These are phyloP conservation scores for Myxozyma vanderwaltii DNA, from an alignment of 805 yeast genomes.

Conservation along the genomic window DNA sequence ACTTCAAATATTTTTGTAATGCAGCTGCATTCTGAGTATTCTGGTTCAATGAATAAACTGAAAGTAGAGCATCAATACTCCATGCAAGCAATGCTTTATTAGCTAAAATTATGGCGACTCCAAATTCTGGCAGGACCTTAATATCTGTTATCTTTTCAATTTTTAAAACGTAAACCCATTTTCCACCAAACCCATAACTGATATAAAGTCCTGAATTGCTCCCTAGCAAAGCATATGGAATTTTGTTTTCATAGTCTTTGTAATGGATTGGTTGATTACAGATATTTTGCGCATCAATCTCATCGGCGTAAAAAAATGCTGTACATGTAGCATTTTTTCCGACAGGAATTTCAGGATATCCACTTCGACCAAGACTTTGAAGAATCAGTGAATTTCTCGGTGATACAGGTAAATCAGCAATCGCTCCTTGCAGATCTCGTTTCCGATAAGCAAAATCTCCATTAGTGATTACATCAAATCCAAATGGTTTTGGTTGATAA, in stretches of 20 bases:
- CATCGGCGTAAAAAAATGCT: conserved; percentile 50
- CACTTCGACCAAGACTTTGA: background rate
- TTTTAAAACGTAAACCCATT: conserved; percentile 63
- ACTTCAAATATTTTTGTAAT: background rate
- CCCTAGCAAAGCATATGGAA: conserved; percentile 53
- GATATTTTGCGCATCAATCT: conserved; percentile 43
- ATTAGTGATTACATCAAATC: conserved; percentile 56
- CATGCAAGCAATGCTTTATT: conserved; percentile 54
- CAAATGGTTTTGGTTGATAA: conserved; percentile 56
- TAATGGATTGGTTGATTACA: background rate
- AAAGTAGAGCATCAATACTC: background rate
- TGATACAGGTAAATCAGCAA: conserved; percentile 3
- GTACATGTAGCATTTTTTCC: conserved; percentile 42
- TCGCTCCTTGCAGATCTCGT: background rate
- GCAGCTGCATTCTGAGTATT: background rate
- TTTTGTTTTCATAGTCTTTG: background rate
- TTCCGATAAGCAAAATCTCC: conserved; percentile 62
- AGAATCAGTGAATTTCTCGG: background rate
- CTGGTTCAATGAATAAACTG: background rate
- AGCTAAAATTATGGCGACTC: conserved; percentile 61
- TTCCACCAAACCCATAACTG: conserved; percentile 37
- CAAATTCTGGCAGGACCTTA: conserved; percentile 57
- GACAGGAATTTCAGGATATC: background rate
- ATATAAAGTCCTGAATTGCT: conserved; percentile 64
- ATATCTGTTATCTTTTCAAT: conserved; percentile 58